Base-by-base conservation (phyloP, 495 filamentous ascomycete species). In the Daldinia decipiens region DNA sequence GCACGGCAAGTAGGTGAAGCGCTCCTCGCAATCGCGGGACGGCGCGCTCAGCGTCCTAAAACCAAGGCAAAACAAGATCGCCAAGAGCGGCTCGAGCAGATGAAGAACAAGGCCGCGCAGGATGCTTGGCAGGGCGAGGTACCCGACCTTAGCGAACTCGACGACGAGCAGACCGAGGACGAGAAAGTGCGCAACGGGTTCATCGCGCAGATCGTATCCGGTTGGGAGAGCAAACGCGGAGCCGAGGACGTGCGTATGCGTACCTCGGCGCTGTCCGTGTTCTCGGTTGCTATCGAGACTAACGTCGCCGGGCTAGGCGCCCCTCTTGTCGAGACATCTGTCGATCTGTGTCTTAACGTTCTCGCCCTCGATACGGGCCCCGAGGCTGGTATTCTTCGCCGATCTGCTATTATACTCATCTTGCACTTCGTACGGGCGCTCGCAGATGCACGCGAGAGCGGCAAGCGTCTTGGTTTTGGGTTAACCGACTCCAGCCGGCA, bases 241-340 rank as follows among this genome's bases (percentile, higher is more conserved):
- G 82, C 86, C 19, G 93, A 97, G 71, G 93, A 97, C 72, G 81
- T 95, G 2, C 85, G 93, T 13, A 84, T 94, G 39, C 88, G 93
- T 5, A 84, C 92, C 8, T 95, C 92, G 0, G 92, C 93, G 3
- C 78, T 97, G 0, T 91, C 90, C 5, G 86, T 97, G 17, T 82
- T 95, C 19, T 87, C 87, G 0, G 82, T 81, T 0, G 87, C 87
- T 0, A 80, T 94, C 1, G 90, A 93, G 76, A 88, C 86, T 0
- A 90, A 92, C 62, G 79, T 92, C 7, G 77, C 80, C 1, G 89
- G 88, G 0, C 75, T 95, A 2, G 88, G 86, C 0, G 74, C 87
- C 2, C 62, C 72, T 0, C 74, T 88, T 3, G 77, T 91, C 8
- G 82, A 86, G 1, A 82, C 83, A 1, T 87, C 87, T 3, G 80